Percentiles rank a stretch among this genome's conserved stretches.
Evolutionary conservation across 1,139 yeast genomes (phyloP).

Genomic region (Magnusiomyces paraingens): DNA sequence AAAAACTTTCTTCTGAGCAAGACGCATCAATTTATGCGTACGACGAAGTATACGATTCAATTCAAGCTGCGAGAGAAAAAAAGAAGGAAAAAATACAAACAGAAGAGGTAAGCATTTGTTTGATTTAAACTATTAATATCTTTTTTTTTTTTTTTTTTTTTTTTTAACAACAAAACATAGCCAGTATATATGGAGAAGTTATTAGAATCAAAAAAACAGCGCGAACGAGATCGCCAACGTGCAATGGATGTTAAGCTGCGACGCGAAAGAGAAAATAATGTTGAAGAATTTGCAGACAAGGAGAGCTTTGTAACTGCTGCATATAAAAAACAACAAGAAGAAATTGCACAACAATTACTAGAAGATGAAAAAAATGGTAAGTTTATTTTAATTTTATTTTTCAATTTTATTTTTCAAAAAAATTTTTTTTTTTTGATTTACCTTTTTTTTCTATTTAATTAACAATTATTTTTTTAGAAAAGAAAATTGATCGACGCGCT

Average conservation of each 20-base stretch:
- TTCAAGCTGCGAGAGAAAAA: constrained; percentile 26
- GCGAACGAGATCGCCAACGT: constrained; percentile 38
- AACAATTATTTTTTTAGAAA: not conserved
- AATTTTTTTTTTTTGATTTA: not conserved
- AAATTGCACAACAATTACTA: constrained; percentile 22
- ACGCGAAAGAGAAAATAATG: constrained; percentile 29
- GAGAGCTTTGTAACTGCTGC: constrained; percentile 42
- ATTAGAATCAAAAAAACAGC: constrained; percentile 35
- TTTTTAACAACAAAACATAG: constrained; percentile 16
- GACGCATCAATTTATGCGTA: constrained; percentile 30
- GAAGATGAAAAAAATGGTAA: constrained; percentile 27
- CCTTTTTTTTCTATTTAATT: not conserved
- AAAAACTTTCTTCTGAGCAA: constrained; percentile 10
- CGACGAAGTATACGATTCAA: constrained; percentile 36
- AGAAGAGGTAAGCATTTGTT: constrained; percentile 16
- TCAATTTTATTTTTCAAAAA: not conserved
- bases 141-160: constrained; percentile 1
- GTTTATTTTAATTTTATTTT: constrained; percentile 7
- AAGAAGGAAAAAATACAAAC: constrained; percentile 1
- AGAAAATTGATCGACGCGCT: not conserved
- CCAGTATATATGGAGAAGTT: constrained; percentile 38
- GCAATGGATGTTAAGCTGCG: constrained; percentile 28
- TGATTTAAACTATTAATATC: too few species aligned
- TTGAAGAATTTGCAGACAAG: constrained; percentile 35
- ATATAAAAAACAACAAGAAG: constrained; percentile 37